These are phyloP conservation scores for Mycena kentingensis DNA, from an alignment of 768 basidiomycete species.

Conservation along the genomic window DNA sequence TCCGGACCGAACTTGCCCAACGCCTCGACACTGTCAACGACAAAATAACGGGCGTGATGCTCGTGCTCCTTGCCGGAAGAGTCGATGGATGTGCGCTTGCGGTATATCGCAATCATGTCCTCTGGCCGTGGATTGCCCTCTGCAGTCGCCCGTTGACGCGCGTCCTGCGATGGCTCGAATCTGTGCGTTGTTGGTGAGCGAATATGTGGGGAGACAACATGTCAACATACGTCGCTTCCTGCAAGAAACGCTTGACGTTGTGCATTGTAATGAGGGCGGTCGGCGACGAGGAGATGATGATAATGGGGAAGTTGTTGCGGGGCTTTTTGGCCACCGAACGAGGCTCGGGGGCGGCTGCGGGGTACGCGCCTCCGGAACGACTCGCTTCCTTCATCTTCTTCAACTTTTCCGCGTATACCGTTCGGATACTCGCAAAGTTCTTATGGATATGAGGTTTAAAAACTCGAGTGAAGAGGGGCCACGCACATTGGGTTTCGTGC, in stretches of 20 bases:
- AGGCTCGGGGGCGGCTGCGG: slow-evolving; percentile 49
- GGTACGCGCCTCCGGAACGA: slow-evolving; percentile 46
- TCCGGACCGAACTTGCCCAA: slow-evolving; percentile 89
- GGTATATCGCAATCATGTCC: slow-evolving; percentile 86
- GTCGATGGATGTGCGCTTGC: slow-evolving; percentile 73
- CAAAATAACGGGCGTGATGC: slow-evolving; percentile 69
- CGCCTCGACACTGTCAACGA: slow-evolving; percentile 92
- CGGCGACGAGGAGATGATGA: slow-evolving; percentile 95
- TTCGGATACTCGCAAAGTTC: slow-evolving; percentile 79
- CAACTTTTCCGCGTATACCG: slow-evolving; percentile 71
- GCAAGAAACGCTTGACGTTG: slow-evolving; percentile 92
- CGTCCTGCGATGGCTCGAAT: slow-evolving; percentile 77
- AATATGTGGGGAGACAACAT: no score
- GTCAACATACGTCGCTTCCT: slow-evolving; percentile 72
- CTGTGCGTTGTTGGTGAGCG: no score
- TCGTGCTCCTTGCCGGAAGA: slow-evolving; percentile 62
- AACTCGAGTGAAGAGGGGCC: background rate
- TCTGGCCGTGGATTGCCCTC: slow-evolving; percentile 77
- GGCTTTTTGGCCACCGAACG: slow-evolving; percentile 71
- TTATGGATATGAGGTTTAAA: slow-evolving; percentile 32
- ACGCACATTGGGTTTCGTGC: slow-evolving; percentile 81
- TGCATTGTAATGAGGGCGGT: slow-evolving; percentile 97
- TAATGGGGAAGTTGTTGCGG: slow-evolving; percentile 87
- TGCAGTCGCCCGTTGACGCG: slow-evolving; percentile 63
- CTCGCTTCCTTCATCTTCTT: slow-evolving; percentile 74